Percentiles rank a stretch among this genome's conserved stretches.
These are phyloP conservation scores for Hyphopichia buzzinii DNA, from an alignment of 1,139 yeast genomes.

Conservation along the genomic window DNA sequence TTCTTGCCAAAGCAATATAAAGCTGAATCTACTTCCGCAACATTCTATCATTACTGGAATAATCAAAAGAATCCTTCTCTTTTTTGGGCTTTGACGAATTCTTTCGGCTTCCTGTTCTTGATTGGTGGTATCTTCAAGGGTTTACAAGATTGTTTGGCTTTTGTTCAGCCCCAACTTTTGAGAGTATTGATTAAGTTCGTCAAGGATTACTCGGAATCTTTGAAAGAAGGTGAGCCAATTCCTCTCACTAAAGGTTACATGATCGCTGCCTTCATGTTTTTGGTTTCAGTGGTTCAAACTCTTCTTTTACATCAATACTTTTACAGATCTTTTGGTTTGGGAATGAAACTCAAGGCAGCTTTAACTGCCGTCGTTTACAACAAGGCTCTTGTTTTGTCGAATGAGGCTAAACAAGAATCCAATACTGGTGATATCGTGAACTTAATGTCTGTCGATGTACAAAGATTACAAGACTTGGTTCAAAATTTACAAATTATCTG, in stretches of 20 bases:
- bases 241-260: constrained; percentile 80
- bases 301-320: constrained; percentile 89
- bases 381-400: constrained; percentile 77
- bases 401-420: constrained; percentile 75
- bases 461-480: constrained; percentile 84
- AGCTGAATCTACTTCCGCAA: constrained; percentile 47
- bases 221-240: constrained; percentile 31
- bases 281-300: constrained; percentile 80
- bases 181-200: constrained; percentile 78
- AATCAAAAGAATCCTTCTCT: constrained; percentile 59
- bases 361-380: constrained; percentile 76
- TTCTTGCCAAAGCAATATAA: constrained; percentile 67
- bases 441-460: constrained; percentile 95
- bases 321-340: constrained; percentile 82
- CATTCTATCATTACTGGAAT: constrained; percentile 64
- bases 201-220: constrained; percentile 60
- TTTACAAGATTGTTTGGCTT: constrained; percentile 77
- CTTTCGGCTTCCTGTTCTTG: constrained; percentile 71
- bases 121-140: constrained; percentile 78
- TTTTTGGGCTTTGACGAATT: constrained; percentile 54
- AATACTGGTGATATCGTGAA: constrained; percentile 98
- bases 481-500: constrained; percentile 86
- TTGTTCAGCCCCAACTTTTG: constrained; percentile 85
- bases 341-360: constrained; percentile 84
- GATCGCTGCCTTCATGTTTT: constrained; percentile 82